Percentiles rank a stretch among this genome's conserved stretches.
Evolutionary conservation across 352 stramenopile genomes (phyloP).

Genomic region (Globisporangium emineosum): DNA sequence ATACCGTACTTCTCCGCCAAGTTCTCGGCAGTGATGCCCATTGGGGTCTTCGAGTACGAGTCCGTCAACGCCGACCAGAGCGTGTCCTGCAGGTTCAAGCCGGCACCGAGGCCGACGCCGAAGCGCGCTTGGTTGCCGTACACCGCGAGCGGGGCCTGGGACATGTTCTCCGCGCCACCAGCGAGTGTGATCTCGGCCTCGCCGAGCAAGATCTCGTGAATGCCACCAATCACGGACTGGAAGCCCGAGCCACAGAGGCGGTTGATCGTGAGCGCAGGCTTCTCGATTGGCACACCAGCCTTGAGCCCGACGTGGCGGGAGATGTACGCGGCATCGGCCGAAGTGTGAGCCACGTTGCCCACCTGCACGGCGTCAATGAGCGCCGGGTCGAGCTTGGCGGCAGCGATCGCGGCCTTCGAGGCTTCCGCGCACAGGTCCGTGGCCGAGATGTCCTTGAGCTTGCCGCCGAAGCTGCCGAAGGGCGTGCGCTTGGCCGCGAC

Average conservation of each 20-base stretch:
- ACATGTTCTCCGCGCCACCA: conserved; percentile 96
- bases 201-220: conserved; percentile 90
- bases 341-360: conserved; percentile 96
- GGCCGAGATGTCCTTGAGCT: conserved; percentile 90
- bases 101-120: conserved; percentile 90
- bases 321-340: conserved; percentile 92
- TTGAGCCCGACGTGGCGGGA: conserved; percentile 94
- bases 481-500: conserved; percentile 95
- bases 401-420: conserved; percentile 81
- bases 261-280: conserved; percentile 96
- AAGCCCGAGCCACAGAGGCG: conserved; percentile 97
- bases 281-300: conserved; percentile 82
- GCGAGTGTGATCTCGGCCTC: conserved; percentile 90
- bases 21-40: conserved; percentile 99
- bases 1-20: conserved; percentile 95
- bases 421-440: conserved; percentile 90
- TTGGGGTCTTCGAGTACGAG: conserved; percentile 92
- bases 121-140: conserved; percentile 92
- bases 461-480: conserved; percentile 94
- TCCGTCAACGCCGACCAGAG: conserved; percentile 98
- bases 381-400: conserved; percentile 79
- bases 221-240: conserved; percentile 92
- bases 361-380: conserved; percentile 93
- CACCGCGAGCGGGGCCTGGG: conserved; percentile 89
- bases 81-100: conserved; percentile 93